Conservation (phyloP, 495 filamentous ascomycete genomes). For the Neurospora sp. region DNA sequence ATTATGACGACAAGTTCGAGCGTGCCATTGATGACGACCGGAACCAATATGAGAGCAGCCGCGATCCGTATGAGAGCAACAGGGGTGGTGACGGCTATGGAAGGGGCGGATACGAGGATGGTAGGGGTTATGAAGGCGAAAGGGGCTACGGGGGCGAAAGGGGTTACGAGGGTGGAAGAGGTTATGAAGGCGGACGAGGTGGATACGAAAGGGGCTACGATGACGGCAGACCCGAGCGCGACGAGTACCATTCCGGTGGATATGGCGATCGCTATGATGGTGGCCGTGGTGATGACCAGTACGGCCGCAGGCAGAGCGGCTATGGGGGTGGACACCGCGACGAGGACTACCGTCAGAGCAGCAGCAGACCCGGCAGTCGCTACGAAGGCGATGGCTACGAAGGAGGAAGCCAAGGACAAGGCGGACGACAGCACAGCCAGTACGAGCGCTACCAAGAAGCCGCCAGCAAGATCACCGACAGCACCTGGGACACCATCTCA, state of each 20-base stretch:
- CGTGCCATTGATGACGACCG: not conserved
- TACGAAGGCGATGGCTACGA: not conserved
- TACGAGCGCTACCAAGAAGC: constrained; percentile 58
- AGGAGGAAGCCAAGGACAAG: constrained; percentile 8
- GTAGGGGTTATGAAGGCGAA: constrained; percentile 3
- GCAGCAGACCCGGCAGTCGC: not conserved
- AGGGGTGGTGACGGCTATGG: not conserved
- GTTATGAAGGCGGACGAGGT: constrained; percentile 5
- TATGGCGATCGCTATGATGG: not conserved
- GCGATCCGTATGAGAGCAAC: not conserved
- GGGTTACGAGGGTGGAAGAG: not conserved
- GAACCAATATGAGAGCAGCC: not conserved
- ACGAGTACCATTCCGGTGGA: not conserved
- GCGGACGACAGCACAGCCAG: constrained; percentile 25
- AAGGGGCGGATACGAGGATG: constrained; percentile 9
- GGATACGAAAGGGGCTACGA: constrained; percentile 3
- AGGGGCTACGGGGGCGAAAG: not conserved
- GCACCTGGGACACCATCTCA: constrained; percentile 66
- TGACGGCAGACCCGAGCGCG: constrained; percentile 3
- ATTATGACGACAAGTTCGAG: constrained; percentile 48
- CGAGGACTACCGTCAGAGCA: not conserved
- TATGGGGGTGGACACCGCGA: constrained; percentile 9
- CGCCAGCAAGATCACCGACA: constrained; percentile 40
- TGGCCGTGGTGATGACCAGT: constrained; percentile 7
- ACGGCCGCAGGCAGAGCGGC: constrained; percentile 8